A percentile compares a stretch with the other conserved stretches of the same genome.
Conservation (phyloP, 345 rosid genomes). For the Lepidium sativum region DNA sequence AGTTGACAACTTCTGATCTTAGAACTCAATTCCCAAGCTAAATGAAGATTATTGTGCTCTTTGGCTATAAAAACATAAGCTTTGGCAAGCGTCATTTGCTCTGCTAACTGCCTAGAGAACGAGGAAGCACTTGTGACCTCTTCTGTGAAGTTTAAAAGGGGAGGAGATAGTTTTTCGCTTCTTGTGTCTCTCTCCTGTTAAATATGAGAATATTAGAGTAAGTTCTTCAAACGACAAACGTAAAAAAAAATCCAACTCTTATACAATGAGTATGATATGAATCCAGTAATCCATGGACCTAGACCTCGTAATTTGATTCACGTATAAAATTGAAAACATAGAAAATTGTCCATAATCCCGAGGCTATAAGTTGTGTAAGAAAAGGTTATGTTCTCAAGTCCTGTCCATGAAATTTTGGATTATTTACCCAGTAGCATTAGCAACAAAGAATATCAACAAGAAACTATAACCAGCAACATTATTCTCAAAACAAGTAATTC, state of each 20-base stretch:
- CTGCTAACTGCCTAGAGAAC: constrained; percentile 73
- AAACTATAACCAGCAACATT: neutral
- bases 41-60: constrained; percentile 83
- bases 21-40: constrained; percentile 92
- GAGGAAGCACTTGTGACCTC: constrained; percentile 73
- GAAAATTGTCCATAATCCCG: neutral
- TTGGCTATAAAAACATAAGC: constrained; percentile 93
- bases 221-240: constrained; percentile 17
- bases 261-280: neutral
- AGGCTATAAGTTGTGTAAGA: neutral
- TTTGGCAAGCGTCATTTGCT: constrained; percentile 92
- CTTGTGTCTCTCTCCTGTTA: constrained; percentile 50
- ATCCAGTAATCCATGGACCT: neutral
- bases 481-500: neutral
- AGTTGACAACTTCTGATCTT: constrained; percentile 80
- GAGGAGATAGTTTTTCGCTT: constrained; percentile 32
- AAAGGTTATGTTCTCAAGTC: neutral
- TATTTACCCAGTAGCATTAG: neutral
- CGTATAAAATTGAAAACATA: neutral
- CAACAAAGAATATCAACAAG: neutral
- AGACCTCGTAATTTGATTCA: neutral
- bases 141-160: constrained; percentile 53
- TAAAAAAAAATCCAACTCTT: neutral
- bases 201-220: constrained; percentile 7
- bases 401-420: neutral